phyloP scores from a whole-genome alignment of 163 green algal species.

The Scenedesmus sp. region DNA sequence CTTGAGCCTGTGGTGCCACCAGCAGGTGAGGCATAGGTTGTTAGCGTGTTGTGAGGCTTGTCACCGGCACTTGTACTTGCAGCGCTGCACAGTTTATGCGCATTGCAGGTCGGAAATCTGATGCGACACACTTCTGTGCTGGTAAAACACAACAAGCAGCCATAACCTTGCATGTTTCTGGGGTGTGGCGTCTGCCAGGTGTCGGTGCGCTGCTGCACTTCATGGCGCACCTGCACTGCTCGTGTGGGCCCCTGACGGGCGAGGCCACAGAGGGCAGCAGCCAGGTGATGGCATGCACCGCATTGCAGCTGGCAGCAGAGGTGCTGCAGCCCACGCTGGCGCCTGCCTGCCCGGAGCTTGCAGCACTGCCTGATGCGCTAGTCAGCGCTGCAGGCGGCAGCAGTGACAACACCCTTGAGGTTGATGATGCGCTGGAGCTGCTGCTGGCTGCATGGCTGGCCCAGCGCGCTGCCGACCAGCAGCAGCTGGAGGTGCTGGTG shows the following conservation, averaged over 20 bases:
- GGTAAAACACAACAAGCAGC: too few species aligned
- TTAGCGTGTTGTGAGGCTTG: background rate
- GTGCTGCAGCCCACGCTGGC: slow-evolving; percentile 28
- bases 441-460: slow-evolving; percentile 16
- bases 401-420: slow-evolving; percentile 16
- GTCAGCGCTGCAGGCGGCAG: slow-evolving; percentile 22
- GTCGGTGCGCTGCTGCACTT: slow-evolving; percentile 29
- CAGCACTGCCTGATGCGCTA: background rate
- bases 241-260: slow-evolving; percentile 9
- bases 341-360: background rate
- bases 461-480: slow-evolving; percentile 33
- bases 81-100: background rate
- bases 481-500: slow-evolving; percentile 26
- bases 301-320: slow-evolving; percentile 16
- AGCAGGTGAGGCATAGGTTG: background rate
- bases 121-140: too few species aligned
- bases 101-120: too few species aligned
- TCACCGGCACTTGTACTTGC: background rate
- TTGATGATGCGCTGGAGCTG: slow-evolving; percentile 29
- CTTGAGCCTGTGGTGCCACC: slow-evolving; percentile 20
- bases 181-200: background rate
- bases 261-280: slow-evolving; percentile 48
- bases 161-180: background rate
- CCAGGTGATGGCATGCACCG: slow-evolving; percentile 29
- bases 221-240: slow-evolving; percentile 34